Evolutionary conservation across 179 eudicot species (phyloP).

Genomic region (Spinacia oleracea): DNA sequence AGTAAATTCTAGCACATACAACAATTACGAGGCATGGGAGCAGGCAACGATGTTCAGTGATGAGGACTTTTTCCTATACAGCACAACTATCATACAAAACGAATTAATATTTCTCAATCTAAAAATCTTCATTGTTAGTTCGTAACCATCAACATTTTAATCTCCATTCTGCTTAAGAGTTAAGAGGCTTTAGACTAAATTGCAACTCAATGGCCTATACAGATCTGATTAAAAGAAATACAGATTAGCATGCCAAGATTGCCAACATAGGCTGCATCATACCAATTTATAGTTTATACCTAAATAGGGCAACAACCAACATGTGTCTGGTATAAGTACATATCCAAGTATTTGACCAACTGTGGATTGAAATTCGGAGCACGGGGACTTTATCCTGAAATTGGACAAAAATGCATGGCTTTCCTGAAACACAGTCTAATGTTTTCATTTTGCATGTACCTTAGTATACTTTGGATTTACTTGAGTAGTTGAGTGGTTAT

Average conservation of each 20-base stretch:
- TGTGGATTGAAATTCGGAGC: not conserved
- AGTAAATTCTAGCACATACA: not conserved
- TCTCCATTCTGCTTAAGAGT: not conserved
- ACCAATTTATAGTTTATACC: not conserved
- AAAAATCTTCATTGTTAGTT: too few relatives aligned
- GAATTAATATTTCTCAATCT: not conserved
- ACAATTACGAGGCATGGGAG: not conserved
- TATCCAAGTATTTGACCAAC: not conserved
- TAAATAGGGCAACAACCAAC: not conserved
- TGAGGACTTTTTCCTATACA: not conserved
- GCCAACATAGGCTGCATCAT: not conserved
- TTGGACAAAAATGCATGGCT: not conserved
- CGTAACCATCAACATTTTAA: not conserved
- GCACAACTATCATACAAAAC: not conserved
- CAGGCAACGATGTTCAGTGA: not conserved
- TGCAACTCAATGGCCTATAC: not conserved
- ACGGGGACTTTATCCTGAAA: not conserved
- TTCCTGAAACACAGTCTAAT: not conserved
- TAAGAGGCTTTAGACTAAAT: not conserved
- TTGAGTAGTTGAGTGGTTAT: not conserved
- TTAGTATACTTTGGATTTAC: not conserved
- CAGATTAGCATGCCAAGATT: not conserved
- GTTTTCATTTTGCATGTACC: not conserved
- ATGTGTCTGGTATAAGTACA: not conserved
- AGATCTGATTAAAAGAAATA: not conserved